Percentiles rank a stretch among this genome's conserved stretches.
Conservation (phyloP, 192 early-diverging fungal species). For the Coemansia sp. region DNA sequence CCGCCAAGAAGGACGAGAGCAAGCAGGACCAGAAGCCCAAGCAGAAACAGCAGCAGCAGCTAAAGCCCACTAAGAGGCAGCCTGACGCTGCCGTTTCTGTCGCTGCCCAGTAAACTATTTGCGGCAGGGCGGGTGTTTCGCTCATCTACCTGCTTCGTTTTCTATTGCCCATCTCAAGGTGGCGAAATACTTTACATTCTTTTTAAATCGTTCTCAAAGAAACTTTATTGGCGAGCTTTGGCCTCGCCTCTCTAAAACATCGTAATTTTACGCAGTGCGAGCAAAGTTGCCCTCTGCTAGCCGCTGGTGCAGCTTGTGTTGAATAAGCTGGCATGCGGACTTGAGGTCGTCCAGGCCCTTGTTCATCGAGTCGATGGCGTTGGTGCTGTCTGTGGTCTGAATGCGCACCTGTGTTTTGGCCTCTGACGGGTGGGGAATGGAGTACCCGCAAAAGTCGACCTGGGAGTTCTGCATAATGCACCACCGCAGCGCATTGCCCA, state of each 20-base stretch:
- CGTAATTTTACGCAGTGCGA: conserved; percentile 10
- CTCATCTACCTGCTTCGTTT: conserved; percentile 1
- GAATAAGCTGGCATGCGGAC: conserved; percentile 68
- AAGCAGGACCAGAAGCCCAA: conserved; percentile 26
- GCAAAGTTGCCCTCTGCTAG: conserved; percentile 60
- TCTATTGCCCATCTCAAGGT: not conserved
- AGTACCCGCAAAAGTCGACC: conserved; percentile 93
- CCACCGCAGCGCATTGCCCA: conserved; percentile 92
- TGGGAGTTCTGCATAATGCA: conserved; percentile 91
- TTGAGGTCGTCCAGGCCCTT: conserved; percentile 86
- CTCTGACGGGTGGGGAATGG: conserved; percentile 96
- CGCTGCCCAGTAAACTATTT: conserved; percentile 20
- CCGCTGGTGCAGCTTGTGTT: conserved; percentile 60
- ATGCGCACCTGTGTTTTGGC: conserved; percentile 88
- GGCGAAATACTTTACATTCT: conserved; percentile 1
- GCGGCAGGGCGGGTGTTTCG: not conserved
- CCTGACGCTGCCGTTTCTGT: conserved; percentile 24
- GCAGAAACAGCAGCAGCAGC: conserved; percentile 31
- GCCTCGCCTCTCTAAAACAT: not conserved
- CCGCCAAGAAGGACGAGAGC: conserved; percentile 40
- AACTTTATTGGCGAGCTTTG: conserved; percentile 2
- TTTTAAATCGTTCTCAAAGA: not conserved
- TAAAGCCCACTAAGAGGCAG: conserved; percentile 25
- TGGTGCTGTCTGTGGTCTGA: conserved; percentile 79
- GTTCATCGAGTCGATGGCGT: conserved; percentile 78